Percentiles rank a stretch among this genome's conserved stretches.
Conservation (phyloP, 1,284 basidiomycete genomes). For the Cutaneotrichosporon sp. region DNA sequence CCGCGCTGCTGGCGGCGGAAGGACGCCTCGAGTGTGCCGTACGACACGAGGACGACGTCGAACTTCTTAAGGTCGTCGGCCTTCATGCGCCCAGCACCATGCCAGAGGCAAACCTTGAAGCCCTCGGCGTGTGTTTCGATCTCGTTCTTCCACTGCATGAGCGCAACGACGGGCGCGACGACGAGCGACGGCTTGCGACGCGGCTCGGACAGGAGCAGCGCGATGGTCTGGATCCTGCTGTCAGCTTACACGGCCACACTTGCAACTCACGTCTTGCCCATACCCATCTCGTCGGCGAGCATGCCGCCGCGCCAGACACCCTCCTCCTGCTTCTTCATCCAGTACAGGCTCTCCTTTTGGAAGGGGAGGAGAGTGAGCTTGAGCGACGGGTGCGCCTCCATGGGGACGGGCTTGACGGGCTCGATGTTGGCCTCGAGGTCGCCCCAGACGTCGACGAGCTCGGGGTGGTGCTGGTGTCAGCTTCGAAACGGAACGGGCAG, state of each 20-base stretch:
- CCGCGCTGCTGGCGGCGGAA: slow-evolving; percentile 92
- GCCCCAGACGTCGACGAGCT: slow-evolving; percentile 85
- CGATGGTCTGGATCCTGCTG: slow-evolving; percentile 89
- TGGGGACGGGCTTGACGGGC: slow-evolving; percentile 67
- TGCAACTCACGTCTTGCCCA: slow-evolving; percentile 72
- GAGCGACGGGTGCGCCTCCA: slow-evolving; percentile 75
- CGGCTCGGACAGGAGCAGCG: slow-evolving; percentile 71
- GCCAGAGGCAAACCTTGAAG: slow-evolving; percentile 83
- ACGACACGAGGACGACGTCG: slow-evolving; percentile 70
- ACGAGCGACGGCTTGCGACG: slow-evolving; percentile 81
- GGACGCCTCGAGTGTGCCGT: slow-evolving; percentile 84
- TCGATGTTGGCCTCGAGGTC: slow-evolving; percentile 70
- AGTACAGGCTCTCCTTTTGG: slow-evolving; percentile 89
- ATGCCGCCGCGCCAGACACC: slow-evolving; percentile 88
- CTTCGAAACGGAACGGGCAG: slow-evolving; percentile 14
- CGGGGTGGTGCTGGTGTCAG: slow-evolving; percentile 57
- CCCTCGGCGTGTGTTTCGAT: slow-evolving; percentile 78
- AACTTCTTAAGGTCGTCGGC: slow-evolving; percentile 74
- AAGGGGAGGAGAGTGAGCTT: slow-evolving; percentile 66
- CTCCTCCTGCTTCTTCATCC: slow-evolving; percentile 95
- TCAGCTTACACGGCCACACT: not conserved
- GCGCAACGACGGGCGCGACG: slow-evolving; percentile 93
- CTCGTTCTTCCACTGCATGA: slow-evolving; percentile 99
- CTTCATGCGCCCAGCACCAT: slow-evolving; percentile 65
- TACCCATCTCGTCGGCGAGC: slow-evolving; percentile 76